A percentile compares a stretch with the other conserved stretches of the same genome.
phyloP scores from a whole-genome alignment of 371 early-diverging fungal genomes.

The Lichtheimia hyalospora region DNA sequence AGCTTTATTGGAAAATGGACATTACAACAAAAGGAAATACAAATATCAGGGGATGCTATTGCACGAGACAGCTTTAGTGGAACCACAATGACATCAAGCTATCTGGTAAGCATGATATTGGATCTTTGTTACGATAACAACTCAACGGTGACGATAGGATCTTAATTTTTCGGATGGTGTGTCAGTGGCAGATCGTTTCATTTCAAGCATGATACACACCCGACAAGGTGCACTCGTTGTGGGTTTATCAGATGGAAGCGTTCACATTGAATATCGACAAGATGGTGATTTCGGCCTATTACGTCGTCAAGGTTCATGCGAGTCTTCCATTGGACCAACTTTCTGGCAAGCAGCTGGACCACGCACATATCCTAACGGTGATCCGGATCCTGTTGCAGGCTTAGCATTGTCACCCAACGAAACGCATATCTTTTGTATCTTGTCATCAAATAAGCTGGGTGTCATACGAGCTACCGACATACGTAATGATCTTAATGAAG shows the following conservation, averaged over 20 bases:
- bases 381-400: conserved; percentile 29
- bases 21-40: conserved; percentile 4
- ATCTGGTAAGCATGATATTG: conserved; percentile 1
- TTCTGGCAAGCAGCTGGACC: conserved; percentile 28
- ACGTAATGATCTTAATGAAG: not conserved
- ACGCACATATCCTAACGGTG: conserved; percentile 9
- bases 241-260: conserved; percentile 46
- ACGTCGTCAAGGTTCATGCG: not conserved
- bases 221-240: conserved; percentile 21
- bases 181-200: conserved; percentile 16
- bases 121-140: no score
- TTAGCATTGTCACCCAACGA: conserved; percentile 38
- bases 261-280: conserved; percentile 27
- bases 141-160: not conserved
- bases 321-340: conserved; percentile 2
- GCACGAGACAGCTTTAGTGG: conserved; percentile 8
- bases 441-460: conserved; percentile 29
- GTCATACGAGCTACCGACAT: conserved; percentile 27
- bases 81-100: not conserved
- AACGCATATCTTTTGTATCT: conserved; percentile 37
- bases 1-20: conserved; percentile 12
- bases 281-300: conserved; percentile 4
- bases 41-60: conserved; percentile 10
- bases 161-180: not conserved
- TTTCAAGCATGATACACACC: conserved; percentile 26